phyloP scores from a whole-genome alignment of 768 basidiomycete species.

The Auriscalpium microsporum region DNA sequence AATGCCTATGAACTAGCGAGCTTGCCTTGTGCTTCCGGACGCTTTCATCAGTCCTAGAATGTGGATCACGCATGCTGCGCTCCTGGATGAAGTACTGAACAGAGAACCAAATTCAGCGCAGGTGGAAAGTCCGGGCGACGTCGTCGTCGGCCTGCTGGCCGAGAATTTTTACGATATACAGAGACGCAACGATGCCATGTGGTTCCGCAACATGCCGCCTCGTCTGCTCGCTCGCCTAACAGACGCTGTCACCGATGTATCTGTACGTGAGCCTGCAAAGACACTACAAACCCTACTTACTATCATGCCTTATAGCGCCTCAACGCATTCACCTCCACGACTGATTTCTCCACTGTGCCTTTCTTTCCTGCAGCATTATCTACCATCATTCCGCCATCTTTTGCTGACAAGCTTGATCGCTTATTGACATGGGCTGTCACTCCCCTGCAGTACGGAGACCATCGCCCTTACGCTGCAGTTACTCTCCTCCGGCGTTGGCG shows the following conservation, averaged over 20 bases:
- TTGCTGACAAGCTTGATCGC: slow-evolving; percentile 63
- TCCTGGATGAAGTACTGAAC: slow-evolving; percentile 41
- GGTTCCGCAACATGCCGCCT: slow-evolving; percentile 59
- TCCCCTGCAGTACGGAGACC: slow-evolving; percentile 73
- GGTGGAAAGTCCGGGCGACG: slow-evolving; percentile 6
- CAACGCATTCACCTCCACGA: slow-evolving; percentile 64
- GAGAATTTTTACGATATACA: slow-evolving; percentile 64
- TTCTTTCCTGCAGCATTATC: slow-evolving; percentile 45
- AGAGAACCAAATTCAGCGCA: slow-evolving; percentile 28
- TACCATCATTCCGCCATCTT: slow-evolving; percentile 27
- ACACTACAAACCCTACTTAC: background rate
- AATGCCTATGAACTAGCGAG: slow-evolving; percentile 33
- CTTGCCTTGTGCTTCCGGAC: slow-evolving; percentile 65
- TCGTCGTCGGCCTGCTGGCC: slow-evolving; percentile 38
- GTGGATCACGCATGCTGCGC: slow-evolving; percentile 47
- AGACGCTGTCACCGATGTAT: slow-evolving; percentile 50
- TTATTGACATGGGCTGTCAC: slow-evolving; percentile 79
- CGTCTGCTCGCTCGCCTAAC: slow-evolving; percentile 52
- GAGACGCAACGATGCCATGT: slow-evolving; percentile 72
- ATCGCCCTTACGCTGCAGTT: slow-evolving; percentile 66
- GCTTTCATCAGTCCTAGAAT: slow-evolving; percentile 64
- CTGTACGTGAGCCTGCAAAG: slow-evolving; percentile 21
- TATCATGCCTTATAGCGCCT: slow-evolving; percentile 40
- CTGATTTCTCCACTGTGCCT: slow-evolving; percentile 45
- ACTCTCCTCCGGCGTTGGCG: slow-evolving; percentile 60